Percentiles rank a stretch among this genome's conserved stretches.
These are phyloP conservation scores for Pascua sp. DNA, from an alignment of 1,284 basidiomycete species.

Conservation along the genomic window DNA sequence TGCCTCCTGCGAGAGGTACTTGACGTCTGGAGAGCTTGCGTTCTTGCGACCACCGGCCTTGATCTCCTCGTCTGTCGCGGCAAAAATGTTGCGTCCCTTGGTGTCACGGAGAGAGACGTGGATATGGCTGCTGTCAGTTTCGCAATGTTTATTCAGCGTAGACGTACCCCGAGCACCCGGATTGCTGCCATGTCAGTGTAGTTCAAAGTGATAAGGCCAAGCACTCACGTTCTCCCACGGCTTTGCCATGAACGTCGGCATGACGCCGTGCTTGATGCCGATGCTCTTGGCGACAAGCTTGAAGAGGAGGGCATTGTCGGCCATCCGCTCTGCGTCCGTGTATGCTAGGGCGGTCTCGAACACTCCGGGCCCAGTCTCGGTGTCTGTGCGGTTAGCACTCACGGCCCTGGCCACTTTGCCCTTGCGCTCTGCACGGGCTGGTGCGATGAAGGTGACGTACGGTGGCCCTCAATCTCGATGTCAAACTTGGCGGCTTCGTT, in stretches of 20 bases:
- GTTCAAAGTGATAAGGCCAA: neutral
- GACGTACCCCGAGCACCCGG: slow-evolving; percentile 71
- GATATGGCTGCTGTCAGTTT: slow-evolving; percentile 56
- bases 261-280: slow-evolving; percentile 80
- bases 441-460: slow-evolving; percentile 47
- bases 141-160: too few species aligned
- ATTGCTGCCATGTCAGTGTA: slow-evolving; percentile 57
- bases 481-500: slow-evolving; percentile 71
- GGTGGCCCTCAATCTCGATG: slow-evolving; percentile 85
- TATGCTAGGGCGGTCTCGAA: slow-evolving; percentile 93
- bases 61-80: slow-evolving; percentile 56
- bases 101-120: slow-evolving; percentile 79
- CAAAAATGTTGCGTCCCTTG: slow-evolving; percentile 74
- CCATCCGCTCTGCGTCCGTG: slow-evolving; percentile 77
- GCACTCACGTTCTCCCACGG: slow-evolving; percentile 78
- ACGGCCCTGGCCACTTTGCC: too few species aligned
- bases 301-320: slow-evolving; percentile 90
- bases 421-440: too few species aligned
- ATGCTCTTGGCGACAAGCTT: slow-evolving; percentile 89
- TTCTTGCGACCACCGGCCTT: slow-evolving; percentile 61
- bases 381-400: slow-evolving; percentile 58
- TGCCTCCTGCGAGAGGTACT: slow-evolving; percentile 74
- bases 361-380: slow-evolving; percentile 89
- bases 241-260: slow-evolving; percentile 98
- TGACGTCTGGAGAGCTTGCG: slow-evolving; percentile 75